Percentiles rank a stretch among this genome's conserved stretches.
These are phyloP conservation scores for Claviceps sp. DNA, from an alignment of 2,329 filamentous ascomycete species.

Conservation along the genomic window DNA sequence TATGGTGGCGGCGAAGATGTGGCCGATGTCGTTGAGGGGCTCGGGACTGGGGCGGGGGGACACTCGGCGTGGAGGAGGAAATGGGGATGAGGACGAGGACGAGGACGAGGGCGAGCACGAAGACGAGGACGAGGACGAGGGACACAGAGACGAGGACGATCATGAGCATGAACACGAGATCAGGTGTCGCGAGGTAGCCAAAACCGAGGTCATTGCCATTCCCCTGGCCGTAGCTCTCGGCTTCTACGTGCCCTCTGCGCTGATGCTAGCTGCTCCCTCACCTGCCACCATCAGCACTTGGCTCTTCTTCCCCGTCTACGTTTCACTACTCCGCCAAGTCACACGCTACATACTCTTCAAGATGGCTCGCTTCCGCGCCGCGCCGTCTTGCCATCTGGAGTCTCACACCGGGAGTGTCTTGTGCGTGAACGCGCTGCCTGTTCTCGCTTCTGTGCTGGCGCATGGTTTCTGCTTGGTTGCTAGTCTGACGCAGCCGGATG, in stretches of 20 bases:
- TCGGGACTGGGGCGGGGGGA: too few species aligned
- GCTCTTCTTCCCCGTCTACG: constrained; percentile 39
- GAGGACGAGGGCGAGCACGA: not conserved
- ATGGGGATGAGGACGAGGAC: not conserved
- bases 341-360: constrained; percentile 17
- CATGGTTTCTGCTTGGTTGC: constrained; percentile 30
- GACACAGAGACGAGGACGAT: constrained; percentile 3
- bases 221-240: constrained; percentile 34
- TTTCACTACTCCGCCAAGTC: constrained; percentile 27
- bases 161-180: not conserved
- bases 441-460: constrained; percentile 27
- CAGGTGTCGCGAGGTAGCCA: constrained; percentile 15
- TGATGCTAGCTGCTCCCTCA: constrained; percentile 27
- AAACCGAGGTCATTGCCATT: constrained; percentile 44
- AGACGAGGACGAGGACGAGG: constrained; percentile 1
- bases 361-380: constrained; percentile 14
- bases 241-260: constrained; percentile 30
- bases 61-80: too few species aligned
- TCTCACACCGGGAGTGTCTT: constrained; percentile 23
- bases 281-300: constrained; percentile 28
- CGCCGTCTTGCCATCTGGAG: constrained; percentile 28
- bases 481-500: constrained; percentile 23
- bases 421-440: constrained; percentile 31
- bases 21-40: constrained; percentile 8
- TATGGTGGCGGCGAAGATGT: constrained; percentile 26